These are phyloP conservation scores for Moelleriella libera DNA, from an alignment of 2,329 filamentous ascomycete genomes.

Conservation along the genomic window DNA sequence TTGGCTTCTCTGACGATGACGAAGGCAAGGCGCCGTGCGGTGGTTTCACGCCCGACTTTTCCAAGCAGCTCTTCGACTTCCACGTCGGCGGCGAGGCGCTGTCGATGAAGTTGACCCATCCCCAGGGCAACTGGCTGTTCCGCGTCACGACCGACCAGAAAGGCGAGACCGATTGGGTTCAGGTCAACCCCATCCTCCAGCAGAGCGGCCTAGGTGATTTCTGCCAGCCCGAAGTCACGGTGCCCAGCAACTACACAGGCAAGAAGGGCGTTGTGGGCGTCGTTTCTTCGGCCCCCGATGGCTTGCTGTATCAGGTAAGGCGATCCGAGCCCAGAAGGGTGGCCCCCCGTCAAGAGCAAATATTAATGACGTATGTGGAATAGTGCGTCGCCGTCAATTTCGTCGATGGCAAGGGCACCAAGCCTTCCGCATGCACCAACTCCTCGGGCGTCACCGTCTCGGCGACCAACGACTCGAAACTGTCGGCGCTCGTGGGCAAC, in stretches of 20 bases:
- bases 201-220: constrained; percentile 41
- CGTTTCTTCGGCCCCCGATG: constrained; percentile 37
- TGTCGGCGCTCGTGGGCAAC: constrained; percentile 18
- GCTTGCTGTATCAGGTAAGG: constrained; percentile 40
- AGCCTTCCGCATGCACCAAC: constrained; percentile 20
- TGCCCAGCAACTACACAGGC: constrained; percentile 36
- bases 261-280: constrained; percentile 40
- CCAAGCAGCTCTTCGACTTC: constrained; percentile 34
- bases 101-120: constrained; percentile 31
- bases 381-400: constrained; percentile 44
- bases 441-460: constrained; percentile 14
- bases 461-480: constrained; percentile 17
- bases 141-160: constrained; percentile 38
- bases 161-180: constrained; percentile 35
- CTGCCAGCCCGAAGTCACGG: constrained; percentile 34
- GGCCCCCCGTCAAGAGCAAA: not conserved
- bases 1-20: constrained; percentile 34
- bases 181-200: constrained; percentile 36
- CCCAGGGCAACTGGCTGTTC: constrained; percentile 40
- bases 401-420: constrained; percentile 24
- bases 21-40: constrained; percentile 36
- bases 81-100: constrained; percentile 42
- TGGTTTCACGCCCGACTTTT: constrained; percentile 32
- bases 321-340: not conserved
- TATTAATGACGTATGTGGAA: not conserved